phyloP scores from a whole-genome alignment of 108 stramenopile genomes.

The Nannochloropsis gaditana region DNA sequence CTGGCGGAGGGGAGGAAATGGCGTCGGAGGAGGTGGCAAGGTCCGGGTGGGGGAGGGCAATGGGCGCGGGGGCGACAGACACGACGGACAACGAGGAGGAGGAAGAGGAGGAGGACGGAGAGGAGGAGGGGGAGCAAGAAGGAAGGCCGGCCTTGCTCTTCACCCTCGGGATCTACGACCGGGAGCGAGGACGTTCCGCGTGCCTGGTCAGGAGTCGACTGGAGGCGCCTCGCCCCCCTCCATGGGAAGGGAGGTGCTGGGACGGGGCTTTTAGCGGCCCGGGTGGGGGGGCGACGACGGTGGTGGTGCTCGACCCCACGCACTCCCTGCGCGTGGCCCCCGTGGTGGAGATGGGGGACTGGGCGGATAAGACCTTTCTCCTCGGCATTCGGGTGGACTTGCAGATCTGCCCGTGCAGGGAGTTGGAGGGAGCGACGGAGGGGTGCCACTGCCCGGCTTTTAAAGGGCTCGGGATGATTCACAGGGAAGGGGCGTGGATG shows the following conservation, averaged over 20 bases:
- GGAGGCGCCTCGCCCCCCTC: not conserved
- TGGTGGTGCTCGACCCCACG: not conserved
- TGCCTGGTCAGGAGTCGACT: not conserved
- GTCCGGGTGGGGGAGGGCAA: not conserved
- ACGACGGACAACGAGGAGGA: not conserved
- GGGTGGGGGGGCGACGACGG: not conserved
- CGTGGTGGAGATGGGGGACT: not conserved
- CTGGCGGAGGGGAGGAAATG: not conserved
- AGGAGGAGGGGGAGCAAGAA: not conserved
- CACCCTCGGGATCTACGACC: not conserved
- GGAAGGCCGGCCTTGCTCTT: not conserved
- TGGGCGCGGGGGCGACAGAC: not conserved
- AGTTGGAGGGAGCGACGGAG: not conserved
- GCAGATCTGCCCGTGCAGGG: not conserved
- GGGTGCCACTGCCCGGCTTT: not conserved
- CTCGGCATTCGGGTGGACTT: not conserved
- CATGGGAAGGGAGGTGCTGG: not conserved
- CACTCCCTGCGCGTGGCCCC: not conserved
- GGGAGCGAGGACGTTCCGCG: not conserved
- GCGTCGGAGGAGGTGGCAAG: not conserved
- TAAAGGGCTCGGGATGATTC: constrained; percentile 11
- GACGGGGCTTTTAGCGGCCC: not conserved
- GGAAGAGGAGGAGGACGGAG: not conserved
- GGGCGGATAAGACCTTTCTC: not conserved
- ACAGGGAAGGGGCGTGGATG: not conserved